These are phyloP conservation scores for Starmerella davenportii DNA, from an alignment of 805 yeast genomes.

Conservation along the genomic window DNA sequence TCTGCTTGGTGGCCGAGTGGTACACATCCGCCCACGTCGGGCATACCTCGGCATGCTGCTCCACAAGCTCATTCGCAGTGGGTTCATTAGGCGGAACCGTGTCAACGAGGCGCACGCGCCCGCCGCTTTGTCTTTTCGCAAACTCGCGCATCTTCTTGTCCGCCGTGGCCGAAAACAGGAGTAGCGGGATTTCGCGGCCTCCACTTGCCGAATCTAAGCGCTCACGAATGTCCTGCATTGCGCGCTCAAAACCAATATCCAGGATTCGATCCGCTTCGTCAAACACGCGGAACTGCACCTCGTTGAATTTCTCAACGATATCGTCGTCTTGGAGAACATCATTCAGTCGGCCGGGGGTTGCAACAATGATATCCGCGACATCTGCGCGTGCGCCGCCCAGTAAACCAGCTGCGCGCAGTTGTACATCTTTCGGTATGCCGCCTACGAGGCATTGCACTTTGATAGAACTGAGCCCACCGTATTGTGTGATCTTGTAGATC, in stretches of 20 bases:
- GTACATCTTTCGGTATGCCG: slow-evolving; percentile 33
- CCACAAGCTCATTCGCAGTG: slow-evolving; percentile 60
- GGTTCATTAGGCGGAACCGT: slow-evolving; percentile 59
- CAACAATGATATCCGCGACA: slow-evolving; percentile 43
- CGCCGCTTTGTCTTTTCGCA: slow-evolving; percentile 34
- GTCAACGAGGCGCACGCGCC: slow-evolving; percentile 32
- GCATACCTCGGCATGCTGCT: slow-evolving; percentile 45
- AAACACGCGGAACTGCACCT: slow-evolving; percentile 47
- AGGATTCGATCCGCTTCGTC: slow-evolving; percentile 87
- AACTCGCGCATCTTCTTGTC: slow-evolving; percentile 47
- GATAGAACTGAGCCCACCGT: slow-evolving; percentile 21
- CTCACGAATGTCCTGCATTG: slow-evolving; percentile 27
- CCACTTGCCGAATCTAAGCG: slow-evolving; percentile 36
- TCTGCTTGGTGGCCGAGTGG: slow-evolving; percentile 34
- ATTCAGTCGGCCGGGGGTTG: slow-evolving; percentile 74
- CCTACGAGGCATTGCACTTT: slow-evolving; percentile 46
- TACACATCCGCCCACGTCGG: slow-evolving; percentile 39
- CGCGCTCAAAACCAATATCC: slow-evolving; percentile 61
- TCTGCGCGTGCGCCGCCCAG: slow-evolving; percentile 29
- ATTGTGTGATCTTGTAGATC: slow-evolving; percentile 30
- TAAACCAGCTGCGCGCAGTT: slow-evolving; percentile 20
- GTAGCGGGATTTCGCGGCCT: slow-evolving; percentile 31
- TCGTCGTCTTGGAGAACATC: slow-evolving; percentile 38
- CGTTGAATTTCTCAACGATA: slow-evolving; percentile 30
- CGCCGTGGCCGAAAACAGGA: slow-evolving; percentile 79